phyloP scores from a whole-genome alignment of 345 rosid species.

The Raphanus raphanistrum region DNA sequence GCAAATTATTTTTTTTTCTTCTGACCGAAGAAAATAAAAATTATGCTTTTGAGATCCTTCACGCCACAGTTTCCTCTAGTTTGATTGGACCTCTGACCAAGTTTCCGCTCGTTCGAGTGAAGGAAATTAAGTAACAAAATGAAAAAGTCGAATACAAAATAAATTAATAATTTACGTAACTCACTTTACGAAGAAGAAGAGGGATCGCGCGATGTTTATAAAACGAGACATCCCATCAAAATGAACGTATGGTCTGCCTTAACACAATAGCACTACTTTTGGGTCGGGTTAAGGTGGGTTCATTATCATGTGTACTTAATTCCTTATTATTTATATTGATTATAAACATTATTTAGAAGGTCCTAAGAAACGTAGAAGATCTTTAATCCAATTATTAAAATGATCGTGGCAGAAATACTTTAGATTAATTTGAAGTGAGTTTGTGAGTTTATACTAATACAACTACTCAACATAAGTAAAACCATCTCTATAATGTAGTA shows the following conservation, averaged over 20 bases:
- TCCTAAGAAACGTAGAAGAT: neutral
- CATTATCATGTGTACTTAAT: neutral
- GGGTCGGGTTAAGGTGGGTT: constrained; percentile 8
- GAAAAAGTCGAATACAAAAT: neutral
- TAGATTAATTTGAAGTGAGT: neutral
- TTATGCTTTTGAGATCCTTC: constrained; percentile 25
- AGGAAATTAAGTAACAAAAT: neutral
- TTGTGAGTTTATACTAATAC: neutral
- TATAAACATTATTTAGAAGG: neutral
- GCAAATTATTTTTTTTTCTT: constrained; percentile 19
- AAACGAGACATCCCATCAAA: neutral
- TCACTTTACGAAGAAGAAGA: constrained; percentile 4
- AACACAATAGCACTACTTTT: neutral
- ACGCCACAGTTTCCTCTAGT: neutral
- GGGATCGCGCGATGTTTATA: neutral
- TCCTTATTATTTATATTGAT: neutral
- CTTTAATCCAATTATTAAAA: neutral
- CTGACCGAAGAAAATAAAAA: neutral
- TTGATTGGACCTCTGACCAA: neutral
- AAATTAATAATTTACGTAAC: neutral
- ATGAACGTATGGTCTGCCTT: neutral
- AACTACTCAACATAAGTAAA: neutral
- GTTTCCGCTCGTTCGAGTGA: neutral
- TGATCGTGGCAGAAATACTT: neutral
- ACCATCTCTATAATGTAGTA: neutral